phyloP scores from a whole-genome alignment of 345 rosid genomes.

The Populus simonii region DNA sequence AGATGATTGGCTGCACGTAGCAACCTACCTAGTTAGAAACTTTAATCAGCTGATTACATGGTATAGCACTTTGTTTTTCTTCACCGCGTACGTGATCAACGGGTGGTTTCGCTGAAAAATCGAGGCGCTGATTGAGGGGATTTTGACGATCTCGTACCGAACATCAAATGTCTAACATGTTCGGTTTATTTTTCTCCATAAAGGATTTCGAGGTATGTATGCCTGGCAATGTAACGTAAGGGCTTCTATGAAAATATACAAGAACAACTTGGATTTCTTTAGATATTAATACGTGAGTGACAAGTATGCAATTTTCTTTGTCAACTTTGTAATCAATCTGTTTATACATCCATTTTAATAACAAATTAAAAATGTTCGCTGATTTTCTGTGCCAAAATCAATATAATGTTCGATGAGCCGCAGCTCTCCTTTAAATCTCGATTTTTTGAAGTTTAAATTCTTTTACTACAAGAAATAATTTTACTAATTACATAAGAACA shows the following conservation, averaged over 20 bases:
- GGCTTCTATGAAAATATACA: too few relatives aligned
- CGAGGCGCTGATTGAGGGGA: constrained; percentile 6
- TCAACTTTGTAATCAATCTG: too few relatives aligned
- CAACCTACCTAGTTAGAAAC: neutral
- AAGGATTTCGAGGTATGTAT: too few relatives aligned
- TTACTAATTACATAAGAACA: neutral
- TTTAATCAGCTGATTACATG: neutral
- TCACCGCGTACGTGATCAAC: constrained; percentile 6
- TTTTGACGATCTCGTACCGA: neutral
- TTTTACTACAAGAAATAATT: neutral
- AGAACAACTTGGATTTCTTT: too few relatives aligned
- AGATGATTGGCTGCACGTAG: constrained; percentile 5
- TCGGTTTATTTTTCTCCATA: too few relatives aligned
- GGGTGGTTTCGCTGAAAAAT: neutral
- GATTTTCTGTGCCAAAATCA: neutral
- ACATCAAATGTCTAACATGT: too few relatives aligned
- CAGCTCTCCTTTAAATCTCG: neutral
- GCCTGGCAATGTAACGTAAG: too few relatives aligned
- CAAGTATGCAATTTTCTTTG: neutral
- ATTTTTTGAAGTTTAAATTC: too few relatives aligned
- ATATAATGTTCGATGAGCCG: neutral
- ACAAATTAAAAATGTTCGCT: neutral
- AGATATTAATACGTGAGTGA: neutral
- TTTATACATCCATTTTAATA: neutral
- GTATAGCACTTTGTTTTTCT: neutral